These are phyloP conservation scores for Crithidia brevicula DNA, from an alignment of 208 protist species.

Conservation along the genomic window DNA sequence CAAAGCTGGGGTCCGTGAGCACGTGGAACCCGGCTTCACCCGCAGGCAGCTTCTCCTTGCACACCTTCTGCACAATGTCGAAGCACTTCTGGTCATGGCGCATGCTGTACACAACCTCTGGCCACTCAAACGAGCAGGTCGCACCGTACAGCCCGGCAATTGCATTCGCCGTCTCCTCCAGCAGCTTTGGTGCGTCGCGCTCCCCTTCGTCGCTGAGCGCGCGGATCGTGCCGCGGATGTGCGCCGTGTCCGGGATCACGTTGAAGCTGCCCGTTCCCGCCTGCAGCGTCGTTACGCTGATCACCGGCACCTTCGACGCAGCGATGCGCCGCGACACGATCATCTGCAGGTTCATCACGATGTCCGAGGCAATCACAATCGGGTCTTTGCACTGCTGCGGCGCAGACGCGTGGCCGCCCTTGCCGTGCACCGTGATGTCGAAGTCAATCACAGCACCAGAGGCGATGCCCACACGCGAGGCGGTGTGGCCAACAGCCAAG, in stretches of 20 bases:
- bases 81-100: conserved; percentile 59
- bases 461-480: conserved; percentile 38
- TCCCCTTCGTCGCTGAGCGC: conserved; percentile 51
- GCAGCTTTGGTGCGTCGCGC: conserved; percentile 37
- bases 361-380: conserved; percentile 52
- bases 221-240: conserved; percentile 55
- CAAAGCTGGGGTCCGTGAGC: conserved; percentile 44
- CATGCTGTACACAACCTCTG: conserved; percentile 52
- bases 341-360: conserved; percentile 55
- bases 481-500: conserved; percentile 20
- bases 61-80: conserved; percentile 46
- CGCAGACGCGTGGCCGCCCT: conserved; percentile 56
- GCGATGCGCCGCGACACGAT: conserved; percentile 62
- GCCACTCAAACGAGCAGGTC: conserved; percentile 26
- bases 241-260: conserved; percentile 61
- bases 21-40: conserved; percentile 45
- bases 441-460: conserved; percentile 61
- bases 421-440: conserved; percentile 64
- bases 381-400: conserved; percentile 63
- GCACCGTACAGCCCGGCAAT: conserved; percentile 62
- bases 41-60: conserved; percentile 39
- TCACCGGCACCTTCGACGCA: conserved; percentile 46
- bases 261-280: conserved; percentile 63
- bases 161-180: conserved; percentile 57
- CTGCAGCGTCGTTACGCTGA: conserved; percentile 57